Percentiles rank a stretch among this genome's conserved stretches.
Evolutionary conservation across 805 yeast species (phyloP).

Genomic region (Candida methanosorbosa): DNA sequence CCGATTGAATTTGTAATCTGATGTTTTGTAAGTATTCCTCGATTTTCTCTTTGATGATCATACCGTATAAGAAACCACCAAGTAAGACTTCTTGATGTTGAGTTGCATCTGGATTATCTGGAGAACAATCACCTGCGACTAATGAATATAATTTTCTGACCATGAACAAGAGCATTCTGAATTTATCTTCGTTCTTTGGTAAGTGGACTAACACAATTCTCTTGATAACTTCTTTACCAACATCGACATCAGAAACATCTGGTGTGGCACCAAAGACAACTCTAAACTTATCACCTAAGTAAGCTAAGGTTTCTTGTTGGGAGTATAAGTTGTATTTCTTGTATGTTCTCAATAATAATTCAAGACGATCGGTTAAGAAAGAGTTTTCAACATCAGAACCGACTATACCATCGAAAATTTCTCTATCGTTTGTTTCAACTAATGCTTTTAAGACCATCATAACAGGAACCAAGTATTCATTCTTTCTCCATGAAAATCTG

Average conservation of each 20-base stretch:
- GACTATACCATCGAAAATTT: conserved; percentile 91
- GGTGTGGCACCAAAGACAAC: conserved; percentile 85
- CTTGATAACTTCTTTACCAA: conserved; percentile 75
- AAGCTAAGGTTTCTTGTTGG: conserved; percentile 84
- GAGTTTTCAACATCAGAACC: conserved; percentile 84
- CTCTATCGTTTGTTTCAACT: conserved; percentile 85
- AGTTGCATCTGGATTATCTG: conserved; percentile 98
- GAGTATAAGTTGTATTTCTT: conserved; percentile 73
- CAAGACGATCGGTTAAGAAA: conserved; percentile 96
- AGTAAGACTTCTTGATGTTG: conserved; percentile 96
- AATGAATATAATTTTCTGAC: conserved; percentile 88
- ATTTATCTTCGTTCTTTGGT: conserved; percentile 66
- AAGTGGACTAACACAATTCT: conserved; percentile 89
- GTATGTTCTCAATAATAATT: conserved; percentile 80
- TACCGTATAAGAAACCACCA: conserved; percentile 94
- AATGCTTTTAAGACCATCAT: conserved; percentile 88
- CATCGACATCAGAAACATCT: conserved; percentile 82
- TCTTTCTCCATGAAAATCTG: conserved; percentile 95
- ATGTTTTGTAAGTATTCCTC: conserved; percentile 83
- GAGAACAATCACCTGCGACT: conserved; percentile 94
- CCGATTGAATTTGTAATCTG: conserved; percentile 66
- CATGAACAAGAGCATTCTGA: conserved; percentile 85
- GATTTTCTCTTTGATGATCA: conserved; percentile 92
- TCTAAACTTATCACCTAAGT: conserved; percentile 92
- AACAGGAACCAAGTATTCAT: conserved; percentile 90